A percentile compares a stretch with the other conserved stretches of the same genome.
phyloP scores from a whole-genome alignment of 1,284 basidiomycete species.

The Malassezia psittaci region DNA sequence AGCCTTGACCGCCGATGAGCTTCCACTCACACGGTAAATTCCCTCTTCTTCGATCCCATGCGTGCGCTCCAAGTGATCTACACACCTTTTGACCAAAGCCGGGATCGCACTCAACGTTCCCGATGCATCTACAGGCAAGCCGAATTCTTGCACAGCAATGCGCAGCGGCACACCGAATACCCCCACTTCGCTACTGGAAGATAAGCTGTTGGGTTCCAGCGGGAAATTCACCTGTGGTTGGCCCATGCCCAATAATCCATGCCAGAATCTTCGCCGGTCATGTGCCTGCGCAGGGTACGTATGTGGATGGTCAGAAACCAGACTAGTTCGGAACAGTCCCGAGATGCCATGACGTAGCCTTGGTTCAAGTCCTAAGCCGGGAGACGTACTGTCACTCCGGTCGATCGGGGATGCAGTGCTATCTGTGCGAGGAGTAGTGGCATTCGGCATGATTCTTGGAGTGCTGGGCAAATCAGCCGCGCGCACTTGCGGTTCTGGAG shows the following conservation, averaged over 20 bases:
- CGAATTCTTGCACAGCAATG: constrained; percentile 75
- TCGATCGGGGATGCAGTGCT: not conserved
- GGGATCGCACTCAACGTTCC: constrained; percentile 55
- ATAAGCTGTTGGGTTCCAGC: not conserved
- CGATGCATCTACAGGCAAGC: constrained; percentile 54
- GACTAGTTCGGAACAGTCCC: not conserved
- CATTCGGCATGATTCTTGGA: not conserved
- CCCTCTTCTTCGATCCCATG: constrained; percentile 92
- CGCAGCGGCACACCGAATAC: constrained; percentile 83
- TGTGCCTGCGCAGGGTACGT: constrained; percentile 10
- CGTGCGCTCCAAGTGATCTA: constrained; percentile 56
- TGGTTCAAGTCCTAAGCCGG: not conserved
- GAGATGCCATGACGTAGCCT: not conserved
- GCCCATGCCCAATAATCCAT: constrained; percentile 29
- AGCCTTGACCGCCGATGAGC: constrained; percentile 72
- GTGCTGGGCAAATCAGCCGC: not conserved
- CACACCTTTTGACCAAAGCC: constrained; percentile 81
- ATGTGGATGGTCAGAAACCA: not conserved
- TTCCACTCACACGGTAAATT: constrained; percentile 68
- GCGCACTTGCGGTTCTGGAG: not conserved
- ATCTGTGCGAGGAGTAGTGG: not conserved
- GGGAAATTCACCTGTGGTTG: not conserved
- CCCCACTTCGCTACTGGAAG: constrained; percentile 19
- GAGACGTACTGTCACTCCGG: not conserved
- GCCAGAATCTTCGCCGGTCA: constrained; percentile 46